Base-by-base conservation (phyloP, 2,329 filamentous ascomycete genomes). In the Pseudogymnoascus sp. region DNA sequence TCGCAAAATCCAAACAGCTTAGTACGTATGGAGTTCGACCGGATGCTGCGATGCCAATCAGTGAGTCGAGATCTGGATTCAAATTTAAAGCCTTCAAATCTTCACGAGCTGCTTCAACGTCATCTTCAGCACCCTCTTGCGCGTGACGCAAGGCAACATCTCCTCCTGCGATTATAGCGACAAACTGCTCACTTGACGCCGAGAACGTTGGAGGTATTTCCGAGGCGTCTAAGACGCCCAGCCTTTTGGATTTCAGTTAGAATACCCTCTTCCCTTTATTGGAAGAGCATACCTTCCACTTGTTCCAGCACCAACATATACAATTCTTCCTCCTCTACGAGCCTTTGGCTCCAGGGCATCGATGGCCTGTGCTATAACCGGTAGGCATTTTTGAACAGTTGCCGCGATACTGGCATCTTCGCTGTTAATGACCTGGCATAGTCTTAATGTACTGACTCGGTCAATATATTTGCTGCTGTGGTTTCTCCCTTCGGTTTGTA, bases 21-120 rank as follows among this genome's bases (percentile, higher is more conserved):
- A 78, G 64, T 0, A 77, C 75, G 61, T 76, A 77, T 0, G 76
- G 76, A 0, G 76, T 78, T 6, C 76, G 70, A 1, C 75, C 75
- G 0, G 74, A 77, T 6, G 75, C 75, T 2, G 76, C 74, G 39
- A 78, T 77, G 2, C 76, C 75, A 22, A 77, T 72, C 7, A 78
- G 58, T 8, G 71, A 73, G 63, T 77, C 75, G 1, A 72, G 63
- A 2, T 67, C 64, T 0, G 70, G 68, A 20, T 70, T 43, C 5
- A 75, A 65, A 5, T 69, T 50, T 1, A 75, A 62, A 2, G 65
- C 60, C n/a, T 64, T 61, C 14, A 77, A 65, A 36, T 75, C 72
- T 6, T 63, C 3, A 5, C 22, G 22, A 4, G 70, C 75, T 8
- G 68, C 69, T 35, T 67, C 62, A 9, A 68, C 62, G 58, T 71